phyloP scores from a whole-genome alignment of 1,139 yeast species.

The Diutina pseudorugosa region DNA sequence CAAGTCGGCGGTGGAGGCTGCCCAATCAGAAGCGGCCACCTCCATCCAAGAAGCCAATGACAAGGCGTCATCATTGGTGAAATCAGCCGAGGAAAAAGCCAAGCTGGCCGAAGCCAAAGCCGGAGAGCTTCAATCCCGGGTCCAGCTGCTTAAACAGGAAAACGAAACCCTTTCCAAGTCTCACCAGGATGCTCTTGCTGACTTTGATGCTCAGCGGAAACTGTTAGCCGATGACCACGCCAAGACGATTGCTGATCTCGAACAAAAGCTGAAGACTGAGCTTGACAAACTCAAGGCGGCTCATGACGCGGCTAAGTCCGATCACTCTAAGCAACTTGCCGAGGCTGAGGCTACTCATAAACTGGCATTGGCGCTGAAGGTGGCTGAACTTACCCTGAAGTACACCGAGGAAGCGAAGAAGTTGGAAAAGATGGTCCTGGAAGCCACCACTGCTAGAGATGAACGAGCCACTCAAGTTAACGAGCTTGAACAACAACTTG shows the following conservation, averaged over 20 bases:
- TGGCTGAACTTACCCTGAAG: neutral
- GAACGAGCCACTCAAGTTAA: neutral
- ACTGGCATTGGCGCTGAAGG: neutral
- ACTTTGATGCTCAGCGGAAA: neutral
- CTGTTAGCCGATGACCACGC: neutral
- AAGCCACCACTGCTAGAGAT: neutral
- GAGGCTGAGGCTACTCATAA: neutral
- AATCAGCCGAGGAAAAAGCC: neutral
- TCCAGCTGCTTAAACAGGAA: neutral
- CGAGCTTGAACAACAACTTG: neutral
- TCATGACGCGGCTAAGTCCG: neutral
- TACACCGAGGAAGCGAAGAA: neutral
- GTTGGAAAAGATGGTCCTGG: neutral
- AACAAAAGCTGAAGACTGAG: neutral
- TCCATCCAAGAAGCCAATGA: neutral
- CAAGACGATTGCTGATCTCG: neutral
- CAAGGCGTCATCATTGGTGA: neutral
- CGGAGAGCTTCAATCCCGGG: neutral
- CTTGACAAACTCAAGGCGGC: neutral
- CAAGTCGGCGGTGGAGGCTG: neutral
- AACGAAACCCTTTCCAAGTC: neutral
- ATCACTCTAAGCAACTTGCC: neutral
- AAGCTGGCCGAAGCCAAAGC: neutral
- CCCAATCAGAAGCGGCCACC: conserved; percentile 4
- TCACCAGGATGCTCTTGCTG: neutral